phyloP scores from a whole-genome alignment of 2,329 filamentous ascomycete species.

The Botrytis fragariae region DNA sequence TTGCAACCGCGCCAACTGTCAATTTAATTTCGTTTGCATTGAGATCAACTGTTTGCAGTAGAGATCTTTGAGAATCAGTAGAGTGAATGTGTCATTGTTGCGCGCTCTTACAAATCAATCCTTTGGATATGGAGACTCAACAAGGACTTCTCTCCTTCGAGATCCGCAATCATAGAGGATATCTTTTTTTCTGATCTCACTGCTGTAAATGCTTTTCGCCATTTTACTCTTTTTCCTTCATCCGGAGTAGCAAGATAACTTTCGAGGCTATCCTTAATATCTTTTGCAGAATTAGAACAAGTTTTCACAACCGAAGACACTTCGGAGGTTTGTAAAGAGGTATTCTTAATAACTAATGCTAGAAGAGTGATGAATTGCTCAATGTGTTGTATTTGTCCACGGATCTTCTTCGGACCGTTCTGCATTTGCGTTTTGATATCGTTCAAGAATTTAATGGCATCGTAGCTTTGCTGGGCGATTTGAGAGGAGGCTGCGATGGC shows the following conservation, averaged over 20 bases:
- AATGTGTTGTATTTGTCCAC: conserved; percentile 8
- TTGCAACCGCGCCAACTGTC: neutral
- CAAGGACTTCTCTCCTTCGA: conserved; percentile 18
- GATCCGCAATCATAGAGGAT: neutral
- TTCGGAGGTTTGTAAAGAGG: neutral
- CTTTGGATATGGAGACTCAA: conserved; percentile 14
- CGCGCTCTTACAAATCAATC: conserved; percentile 5
- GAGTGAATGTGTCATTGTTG: neutral
- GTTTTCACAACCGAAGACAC: neutral
- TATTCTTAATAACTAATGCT: neutral
- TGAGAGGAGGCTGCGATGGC: conserved; percentile 17
- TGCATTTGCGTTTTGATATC: conserved; percentile 15
- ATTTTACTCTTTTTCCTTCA: neutral
- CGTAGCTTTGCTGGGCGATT: conserved; percentile 9
- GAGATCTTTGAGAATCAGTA: neutral
- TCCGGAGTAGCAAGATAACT: neutral
- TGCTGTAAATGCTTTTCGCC: conserved; percentile 10
- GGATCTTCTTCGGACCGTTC: neutral
- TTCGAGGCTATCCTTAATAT: neutral
- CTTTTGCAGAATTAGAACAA: conserved; percentile 1
- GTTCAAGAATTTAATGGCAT: conserved; percentile 1
- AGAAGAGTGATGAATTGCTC: conserved; percentile 10
- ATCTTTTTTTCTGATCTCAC: conserved; percentile 14
- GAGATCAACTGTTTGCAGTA: neutral
- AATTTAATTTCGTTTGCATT: neutral